Percentiles rank a stretch among this genome's conserved stretches.
phyloP scores from a whole-genome alignment of 2,329 filamentous ascomycete genomes.

The Rutstroemia sp. region DNA sequence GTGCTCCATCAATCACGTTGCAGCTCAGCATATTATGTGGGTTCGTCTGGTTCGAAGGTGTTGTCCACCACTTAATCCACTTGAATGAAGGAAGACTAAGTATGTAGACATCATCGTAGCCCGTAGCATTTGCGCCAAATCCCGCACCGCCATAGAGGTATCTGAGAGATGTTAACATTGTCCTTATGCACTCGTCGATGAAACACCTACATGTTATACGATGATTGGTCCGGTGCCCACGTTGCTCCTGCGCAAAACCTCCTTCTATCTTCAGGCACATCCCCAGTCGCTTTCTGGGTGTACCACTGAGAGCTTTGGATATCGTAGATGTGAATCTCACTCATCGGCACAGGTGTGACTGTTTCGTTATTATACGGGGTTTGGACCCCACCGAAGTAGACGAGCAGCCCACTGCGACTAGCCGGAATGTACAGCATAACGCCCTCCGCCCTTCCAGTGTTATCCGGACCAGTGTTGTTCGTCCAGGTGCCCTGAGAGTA shows the following conservation, averaged over 20 bases:
- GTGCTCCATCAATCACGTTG: slow-evolving; percentile 42
- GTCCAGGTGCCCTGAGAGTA: slow-evolving; percentile 45
- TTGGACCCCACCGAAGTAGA: slow-evolving; percentile 55
- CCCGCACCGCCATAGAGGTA: slow-evolving; percentile 55
- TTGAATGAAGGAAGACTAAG: slow-evolving; percentile 55
- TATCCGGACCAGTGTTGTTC: slow-evolving; percentile 48
- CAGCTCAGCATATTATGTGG: slow-evolving; percentile 51
- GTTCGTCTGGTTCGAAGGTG: slow-evolving; percentile 30
- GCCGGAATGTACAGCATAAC: slow-evolving; percentile 52
- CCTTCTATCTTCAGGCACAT: slow-evolving; percentile 43
- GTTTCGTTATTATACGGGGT: slow-evolving; percentile 39
- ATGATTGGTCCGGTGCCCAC: slow-evolving; percentile 51
- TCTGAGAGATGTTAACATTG: slow-evolving; percentile 30
- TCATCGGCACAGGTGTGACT: slow-evolving; percentile 37
- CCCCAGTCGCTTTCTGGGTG: slow-evolving; percentile 46
- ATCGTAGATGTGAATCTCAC: slow-evolving; percentile 52
- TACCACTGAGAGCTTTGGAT: slow-evolving; percentile 54
- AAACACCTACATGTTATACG: slow-evolving; percentile 53
- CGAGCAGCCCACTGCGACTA: slow-evolving; percentile 50
- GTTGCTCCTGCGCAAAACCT: slow-evolving; percentile 55
- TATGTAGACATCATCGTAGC: slow-evolving; percentile 56
- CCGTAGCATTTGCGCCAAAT: slow-evolving; percentile 38
- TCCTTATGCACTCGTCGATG: neutral
- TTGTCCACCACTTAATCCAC: slow-evolving; percentile 48
- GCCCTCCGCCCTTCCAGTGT: slow-evolving; percentile 49